These are phyloP conservation scores for Amanita molliuscula DNA, from an alignment of 768 basidiomycete genomes.

Conservation along the genomic window DNA sequence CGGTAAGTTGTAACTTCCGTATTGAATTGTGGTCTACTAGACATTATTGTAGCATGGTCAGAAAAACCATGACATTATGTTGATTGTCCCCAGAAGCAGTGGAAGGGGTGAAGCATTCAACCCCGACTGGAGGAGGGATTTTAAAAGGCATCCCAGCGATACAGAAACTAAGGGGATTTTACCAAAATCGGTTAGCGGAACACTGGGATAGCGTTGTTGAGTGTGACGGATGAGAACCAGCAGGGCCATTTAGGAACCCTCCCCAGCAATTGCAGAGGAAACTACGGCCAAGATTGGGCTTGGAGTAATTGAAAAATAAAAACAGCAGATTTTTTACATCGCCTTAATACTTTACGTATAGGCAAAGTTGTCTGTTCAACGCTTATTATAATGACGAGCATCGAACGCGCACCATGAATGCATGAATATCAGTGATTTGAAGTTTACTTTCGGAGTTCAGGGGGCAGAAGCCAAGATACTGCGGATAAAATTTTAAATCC, in stretches of 20 bases:
- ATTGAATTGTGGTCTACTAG: not conserved
- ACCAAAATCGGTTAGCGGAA: constrained; percentile 15
- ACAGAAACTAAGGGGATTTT: not conserved
- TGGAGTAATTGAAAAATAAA: too few species aligned
- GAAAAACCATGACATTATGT: not conserved
- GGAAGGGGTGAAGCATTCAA: not conserved
- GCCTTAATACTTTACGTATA: too few species aligned
- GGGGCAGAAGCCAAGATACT: not conserved
- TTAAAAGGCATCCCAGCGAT: constrained; percentile 2
- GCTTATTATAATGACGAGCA: too few species aligned
- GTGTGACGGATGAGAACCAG: not conserved
- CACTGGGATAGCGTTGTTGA: constrained; percentile 6
- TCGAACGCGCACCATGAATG: too few species aligned
- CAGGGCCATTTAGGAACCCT: too few species aligned
- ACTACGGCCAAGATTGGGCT: too few species aligned
- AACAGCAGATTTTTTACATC: too few species aligned
- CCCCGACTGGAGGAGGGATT: constrained; percentile 10
- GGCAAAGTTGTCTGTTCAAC: too few species aligned
- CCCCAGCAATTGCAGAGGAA: too few species aligned
- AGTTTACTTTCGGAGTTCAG: not conserved
- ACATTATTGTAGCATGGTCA: not conserved
- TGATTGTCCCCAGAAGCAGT: not conserved
- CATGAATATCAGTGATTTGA: too few species aligned
- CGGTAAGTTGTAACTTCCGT: constrained; percentile 19
- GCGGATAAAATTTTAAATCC: not conserved